Percentiles rank a stretch among this genome's conserved stretches.
Conservation (phyloP, 2,329 filamentous ascomycete species). For the Hypoxylon sp. region DNA sequence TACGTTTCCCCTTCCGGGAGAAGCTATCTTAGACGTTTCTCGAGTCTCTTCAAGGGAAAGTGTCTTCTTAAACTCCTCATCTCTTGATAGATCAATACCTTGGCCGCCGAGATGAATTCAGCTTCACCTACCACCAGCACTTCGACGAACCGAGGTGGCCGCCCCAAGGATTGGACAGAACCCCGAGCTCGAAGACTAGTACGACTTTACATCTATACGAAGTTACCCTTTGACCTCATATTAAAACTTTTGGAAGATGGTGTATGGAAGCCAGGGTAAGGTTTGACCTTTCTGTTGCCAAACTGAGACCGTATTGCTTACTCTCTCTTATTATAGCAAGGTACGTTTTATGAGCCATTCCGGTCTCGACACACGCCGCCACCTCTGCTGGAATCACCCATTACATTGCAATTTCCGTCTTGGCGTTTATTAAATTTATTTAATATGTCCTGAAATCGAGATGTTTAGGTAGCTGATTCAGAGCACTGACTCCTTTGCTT, state of each 20-base stretch:
- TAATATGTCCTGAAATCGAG: not conserved
- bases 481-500: slow-evolving; percentile 14
- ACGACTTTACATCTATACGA: slow-evolving; percentile 71
- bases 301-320: slow-evolving; percentile 32
- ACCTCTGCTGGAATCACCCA: not conserved
- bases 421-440: not conserved
- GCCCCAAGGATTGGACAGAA: slow-evolving; percentile 70
- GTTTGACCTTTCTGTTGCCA: slow-evolving; percentile 41
- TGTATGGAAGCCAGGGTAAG: slow-evolving; percentile 63
- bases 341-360: slow-evolving; percentile 22
- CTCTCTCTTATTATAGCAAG: slow-evolving; percentile 57
- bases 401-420: not conserved
- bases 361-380: not conserved
- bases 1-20: slow-evolving; percentile 20
- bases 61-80: not conserved
- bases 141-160: slow-evolving; percentile 58
- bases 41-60: slow-evolving; percentile 7
- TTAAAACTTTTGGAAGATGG: slow-evolving; percentile 63
- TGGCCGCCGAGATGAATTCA: slow-evolving; percentile 46
- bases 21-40: slow-evolving; percentile 31
- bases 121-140: slow-evolving; percentile 50
- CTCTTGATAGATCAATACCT: not conserved
- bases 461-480: not conserved
- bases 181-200: slow-evolving; percentile 68
- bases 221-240: slow-evolving; percentile 66